phyloP scores from a whole-genome alignment of 2,329 filamentous ascomycete species.

The Diatrype stigma region DNA sequence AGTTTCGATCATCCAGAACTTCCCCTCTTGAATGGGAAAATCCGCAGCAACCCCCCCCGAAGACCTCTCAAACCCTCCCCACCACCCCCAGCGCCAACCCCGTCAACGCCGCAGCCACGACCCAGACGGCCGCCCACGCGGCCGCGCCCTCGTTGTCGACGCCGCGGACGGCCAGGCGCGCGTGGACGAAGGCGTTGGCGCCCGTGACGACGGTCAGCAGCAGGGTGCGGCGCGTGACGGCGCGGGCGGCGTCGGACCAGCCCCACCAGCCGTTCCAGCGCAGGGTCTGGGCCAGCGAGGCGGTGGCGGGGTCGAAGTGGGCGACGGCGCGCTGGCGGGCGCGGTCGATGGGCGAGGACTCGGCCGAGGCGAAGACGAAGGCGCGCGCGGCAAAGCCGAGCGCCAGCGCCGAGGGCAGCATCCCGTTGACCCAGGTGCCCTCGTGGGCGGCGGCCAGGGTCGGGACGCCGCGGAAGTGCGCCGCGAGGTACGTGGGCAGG shows the following conservation, averaged over 20 bases:
- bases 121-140: slow-evolving; percentile 73
- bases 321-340: slow-evolving; percentile 23
- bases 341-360: slow-evolving; percentile 45
- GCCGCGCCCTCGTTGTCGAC: slow-evolving; percentile 66
- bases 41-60: too few species aligned
- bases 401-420: slow-evolving; percentile 54
- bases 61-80: slow-evolving; percentile 41
- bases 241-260: slow-evolving; percentile 57
- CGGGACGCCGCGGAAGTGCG: slow-evolving; percentile 69
- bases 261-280: slow-evolving; percentile 73
- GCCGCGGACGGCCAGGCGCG: slow-evolving; percentile 62
- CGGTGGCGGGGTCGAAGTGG: slow-evolving; percentile 60
- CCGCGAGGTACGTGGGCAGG: slow-evolving; percentile 67
- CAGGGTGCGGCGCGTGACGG: slow-evolving; percentile 60
- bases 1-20: too few species aligned
- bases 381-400: slow-evolving; percentile 67
- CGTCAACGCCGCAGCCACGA: slow-evolving; percentile 55
- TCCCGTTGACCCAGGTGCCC: slow-evolving; percentile 50
- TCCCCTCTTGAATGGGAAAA: too few species aligned
- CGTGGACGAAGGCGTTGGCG: slow-evolving; percentile 59
- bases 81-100: slow-evolving; percentile 53
- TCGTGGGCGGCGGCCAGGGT: slow-evolving; percentile 65
- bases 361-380: slow-evolving; percentile 73
- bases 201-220: slow-evolving; percentile 55
- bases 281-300: slow-evolving; percentile 66